Base-by-base conservation (phyloP, 495 filamentous ascomycete species). In the Tuber microsphaerosporum region DNA sequence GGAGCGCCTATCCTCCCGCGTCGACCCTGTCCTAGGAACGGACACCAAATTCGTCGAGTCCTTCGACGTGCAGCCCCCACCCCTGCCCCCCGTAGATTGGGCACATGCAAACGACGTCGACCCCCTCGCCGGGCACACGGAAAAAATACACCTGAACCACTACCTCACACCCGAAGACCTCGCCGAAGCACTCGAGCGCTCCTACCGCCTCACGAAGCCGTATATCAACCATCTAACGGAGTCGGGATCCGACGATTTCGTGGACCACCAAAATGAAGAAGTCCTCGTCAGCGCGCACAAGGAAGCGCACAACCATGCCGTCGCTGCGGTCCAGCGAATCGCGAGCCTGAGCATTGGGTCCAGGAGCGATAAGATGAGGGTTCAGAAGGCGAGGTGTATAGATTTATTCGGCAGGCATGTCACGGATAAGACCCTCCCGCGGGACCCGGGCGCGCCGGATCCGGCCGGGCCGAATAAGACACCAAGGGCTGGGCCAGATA, bases 341-440 rank as follows among this genome's bases (percentile, higher is more conserved):
- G 87, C 91, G 17, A 86, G 88, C 73, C 85, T 99, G 51, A 87
- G 86, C 45, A 92, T 94, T 79, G 93, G 90, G 80, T 91, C 87
- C 81, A 89, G 86, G 70, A 90, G 92, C 84, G 93, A 97, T 77
- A 88, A 88, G 69, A 89, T 90, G 75, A 90, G 93, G 65, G 89
- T 91, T 77, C 96, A 96, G 83, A 90, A 91, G 76, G 87, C 91
- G 75, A 89, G 91, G 44, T 97, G 93, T 83, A 91, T 99, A 78
- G 89, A 93, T 76, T 90, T 88, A 0, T 97, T 99, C 80, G 95
- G 95, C 20, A 89, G 95, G 68, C 95, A 98, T 86, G 88, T 89
- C 77, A 98, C 95, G n/a, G 95, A 99, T 84, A 45, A 81, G 0
- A 81, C 82, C 1, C 85, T 98, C 3, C 85, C 87, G 26, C 88